Conservation (phyloP, 345 rosid genomes). For the Reutealis trisperma region DNA sequence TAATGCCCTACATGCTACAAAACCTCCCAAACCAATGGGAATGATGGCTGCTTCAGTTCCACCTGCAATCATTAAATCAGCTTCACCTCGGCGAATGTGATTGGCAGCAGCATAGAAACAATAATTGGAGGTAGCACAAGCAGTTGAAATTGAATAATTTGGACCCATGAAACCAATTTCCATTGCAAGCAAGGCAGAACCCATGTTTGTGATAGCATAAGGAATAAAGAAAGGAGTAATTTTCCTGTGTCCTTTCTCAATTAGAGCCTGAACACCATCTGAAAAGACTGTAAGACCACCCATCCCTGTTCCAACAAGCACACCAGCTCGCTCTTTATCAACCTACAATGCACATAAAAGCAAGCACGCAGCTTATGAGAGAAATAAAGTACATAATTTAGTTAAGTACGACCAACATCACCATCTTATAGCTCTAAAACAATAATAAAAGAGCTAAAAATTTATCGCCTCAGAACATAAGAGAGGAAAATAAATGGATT, state of each 20-base stretch:
- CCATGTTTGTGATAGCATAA: slow-evolving; percentile 93
- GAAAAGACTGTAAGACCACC: slow-evolving; percentile 90
- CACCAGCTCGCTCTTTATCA: slow-evolving; percentile 79
- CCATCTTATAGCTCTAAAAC: too few species aligned
- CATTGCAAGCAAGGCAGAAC: slow-evolving; percentile 88
- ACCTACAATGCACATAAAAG: slow-evolving; percentile 49
- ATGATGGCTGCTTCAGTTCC: slow-evolving; percentile 98
- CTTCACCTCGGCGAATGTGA: slow-evolving; percentile 98
- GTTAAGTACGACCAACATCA: neutral
- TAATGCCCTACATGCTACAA: slow-evolving; percentile 94
- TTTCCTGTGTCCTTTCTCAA: slow-evolving; percentile 87
- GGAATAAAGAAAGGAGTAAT: slow-evolving; percentile 93
- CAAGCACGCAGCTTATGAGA: neutral
- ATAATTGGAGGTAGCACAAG: slow-evolving; percentile 96
- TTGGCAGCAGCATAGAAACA: slow-evolving; percentile 99
- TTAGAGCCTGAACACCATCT: slow-evolving; percentile 77
- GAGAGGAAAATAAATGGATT: too few species aligned
- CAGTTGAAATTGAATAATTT: slow-evolving; percentile 95
- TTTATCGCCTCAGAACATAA: too few species aligned
- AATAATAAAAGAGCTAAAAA: too few species aligned
- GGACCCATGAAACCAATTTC: slow-evolving; percentile 99
- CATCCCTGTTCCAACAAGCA: slow-evolving; percentile 98
- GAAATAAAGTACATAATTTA: neutral
- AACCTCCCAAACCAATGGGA: slow-evolving; percentile 97
- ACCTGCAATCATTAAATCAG: slow-evolving; percentile 98